Percentiles rank a stretch among this genome's conserved stretches.
Conservation (phyloP, 2,329 filamentous ascomycete genomes). For the Coniochaeta ligniaria region DNA sequence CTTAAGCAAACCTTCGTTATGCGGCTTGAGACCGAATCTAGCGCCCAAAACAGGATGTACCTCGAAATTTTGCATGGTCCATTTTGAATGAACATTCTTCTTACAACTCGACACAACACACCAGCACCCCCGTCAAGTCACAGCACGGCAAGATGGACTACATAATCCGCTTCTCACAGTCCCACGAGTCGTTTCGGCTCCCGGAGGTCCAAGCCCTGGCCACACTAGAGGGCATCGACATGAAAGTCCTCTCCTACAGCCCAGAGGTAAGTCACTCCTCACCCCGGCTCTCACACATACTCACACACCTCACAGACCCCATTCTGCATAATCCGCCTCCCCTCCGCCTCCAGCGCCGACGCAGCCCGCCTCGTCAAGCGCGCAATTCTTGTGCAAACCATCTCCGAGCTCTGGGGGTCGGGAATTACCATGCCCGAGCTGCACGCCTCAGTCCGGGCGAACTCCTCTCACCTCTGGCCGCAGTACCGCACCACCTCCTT, state of each 20-base stretch:
- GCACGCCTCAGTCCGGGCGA: slow-evolving; percentile 54
- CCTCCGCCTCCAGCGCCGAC: slow-evolving; percentile 54
- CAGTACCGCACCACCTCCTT: slow-evolving; percentile 62
- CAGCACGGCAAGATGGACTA: slow-evolving; percentile 53
- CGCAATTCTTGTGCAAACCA: slow-evolving; percentile 73
- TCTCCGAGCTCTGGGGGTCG: slow-evolving; percentile 84
- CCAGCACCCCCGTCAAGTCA: not conserved
- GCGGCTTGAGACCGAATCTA: not conserved
- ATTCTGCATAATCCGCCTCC: slow-evolving; percentile 70
- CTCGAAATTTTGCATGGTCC: not conserved
- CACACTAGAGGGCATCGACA: slow-evolving; percentile 53
- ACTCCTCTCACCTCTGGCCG: slow-evolving; percentile 59
- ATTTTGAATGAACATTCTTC: not conserved
- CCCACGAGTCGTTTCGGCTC: slow-evolving; percentile 83
- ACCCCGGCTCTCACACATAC: slow-evolving; percentile 1
- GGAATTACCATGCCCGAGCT: slow-evolving; percentile 61
- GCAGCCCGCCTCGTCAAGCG: slow-evolving; percentile 64
- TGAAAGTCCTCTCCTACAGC: slow-evolving; percentile 71
- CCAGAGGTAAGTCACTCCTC: slow-evolving; percentile 53
- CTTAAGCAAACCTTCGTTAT: not conserved
- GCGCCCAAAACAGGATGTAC: not conserved
- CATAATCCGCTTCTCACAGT: slow-evolving; percentile 82
- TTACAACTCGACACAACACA: not conserved
- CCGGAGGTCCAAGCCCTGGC: slow-evolving; percentile 81
- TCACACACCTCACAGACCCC: slow-evolving; percentile 55